Conservation (phyloP, 2,329 filamentous ascomycete species). For the Penicillium griseofulvum region DNA sequence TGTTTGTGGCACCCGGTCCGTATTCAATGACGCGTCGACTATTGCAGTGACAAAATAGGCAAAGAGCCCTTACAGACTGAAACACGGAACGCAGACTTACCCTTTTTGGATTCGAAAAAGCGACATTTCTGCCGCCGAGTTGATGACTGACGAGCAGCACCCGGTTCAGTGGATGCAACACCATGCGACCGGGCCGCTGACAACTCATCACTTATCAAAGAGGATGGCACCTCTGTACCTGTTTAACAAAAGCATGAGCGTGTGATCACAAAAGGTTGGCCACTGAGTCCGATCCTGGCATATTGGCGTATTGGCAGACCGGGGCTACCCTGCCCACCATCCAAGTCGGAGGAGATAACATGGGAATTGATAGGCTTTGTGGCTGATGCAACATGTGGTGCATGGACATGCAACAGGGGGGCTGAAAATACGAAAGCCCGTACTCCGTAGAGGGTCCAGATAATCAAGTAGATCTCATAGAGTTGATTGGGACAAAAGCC, state of each 20-base stretch:
- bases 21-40: slow-evolving; percentile 4
- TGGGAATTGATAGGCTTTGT: slow-evolving; percentile 11
- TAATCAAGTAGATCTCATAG: slow-evolving; percentile 10
- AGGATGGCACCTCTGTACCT: slow-evolving; percentile 20
- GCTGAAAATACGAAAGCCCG: slow-evolving; percentile 6
- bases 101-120: slow-evolving; percentile 27
- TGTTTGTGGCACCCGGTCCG: neutral
- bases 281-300: slow-evolving; percentile 15
- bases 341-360: neutral
- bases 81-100: slow-evolving; percentile 17
- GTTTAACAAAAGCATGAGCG: slow-evolving; percentile 27
- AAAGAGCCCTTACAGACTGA: slow-evolving; percentile 1
- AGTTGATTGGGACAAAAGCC: slow-evolving; percentile 11
- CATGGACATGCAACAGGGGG: slow-evolving; percentile 10
- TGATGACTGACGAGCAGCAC: slow-evolving; percentile 16
- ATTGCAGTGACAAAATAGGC: neutral
- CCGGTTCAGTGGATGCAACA: slow-evolving; percentile 16
- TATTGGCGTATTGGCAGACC: neutral
- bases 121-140: slow-evolving; percentile 25
- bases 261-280: slow-evolving; percentile 34
- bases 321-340: slow-evolving; percentile 1
- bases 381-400: slow-evolving; percentile 12
- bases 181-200: slow-evolving; percentile 31
- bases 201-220: slow-evolving; percentile 29
- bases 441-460: slow-evolving; percentile 2